Evolutionary conservation across 1,139 yeast genomes (phyloP).

Genomic region (Protomyces inundatus): DNA sequence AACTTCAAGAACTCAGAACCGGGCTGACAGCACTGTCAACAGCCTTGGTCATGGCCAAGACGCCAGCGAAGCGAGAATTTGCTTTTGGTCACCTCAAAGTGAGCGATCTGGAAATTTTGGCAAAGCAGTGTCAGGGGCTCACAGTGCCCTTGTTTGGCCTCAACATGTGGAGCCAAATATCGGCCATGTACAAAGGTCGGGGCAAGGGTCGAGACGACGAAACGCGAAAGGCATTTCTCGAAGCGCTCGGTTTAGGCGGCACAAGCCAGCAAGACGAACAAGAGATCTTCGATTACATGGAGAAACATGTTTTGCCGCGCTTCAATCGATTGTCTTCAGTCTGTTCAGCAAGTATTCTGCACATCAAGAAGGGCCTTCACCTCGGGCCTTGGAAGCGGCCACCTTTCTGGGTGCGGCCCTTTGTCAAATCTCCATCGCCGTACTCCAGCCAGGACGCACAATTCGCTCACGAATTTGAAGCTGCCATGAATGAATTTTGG

Average conservation of each 20-base stretch:
- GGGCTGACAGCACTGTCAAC: constrained; percentile 15
- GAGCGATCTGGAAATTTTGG: constrained; percentile 14
- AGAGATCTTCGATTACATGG: background rate
- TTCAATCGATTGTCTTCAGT: background rate
- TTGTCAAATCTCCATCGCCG: background rate
- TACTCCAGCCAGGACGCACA: background rate
- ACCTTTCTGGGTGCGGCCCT: constrained; percentile 4
- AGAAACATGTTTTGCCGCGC: constrained; percentile 12
- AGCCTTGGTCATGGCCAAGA: constrained; percentile 4
- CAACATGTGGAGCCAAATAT: constrained; percentile 15
- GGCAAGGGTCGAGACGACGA: background rate
- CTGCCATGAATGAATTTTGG: constrained; percentile 19
- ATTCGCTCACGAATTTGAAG: constrained; percentile 7
- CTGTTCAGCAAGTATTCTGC: constrained; percentile 9
- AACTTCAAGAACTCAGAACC: constrained; percentile 7
- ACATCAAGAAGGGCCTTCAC: constrained; percentile 15
- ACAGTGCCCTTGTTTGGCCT: constrained; percentile 15
- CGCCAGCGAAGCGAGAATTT: constrained; percentile 17
- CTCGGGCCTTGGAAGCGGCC: constrained; percentile 11
- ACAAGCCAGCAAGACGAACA: background rate
- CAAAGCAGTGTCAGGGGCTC: constrained; percentile 5
- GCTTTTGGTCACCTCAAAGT: constrained; percentile 22
- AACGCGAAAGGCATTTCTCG: background rate
- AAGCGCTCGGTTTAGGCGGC: background rate
- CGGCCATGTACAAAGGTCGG: background rate